Evolutionary conservation across 2,329 filamentous ascomycete genomes (phyloP), one percentile per base, ranked within the genome.

Genomic region (Cladosporium colombiae): DNA sequence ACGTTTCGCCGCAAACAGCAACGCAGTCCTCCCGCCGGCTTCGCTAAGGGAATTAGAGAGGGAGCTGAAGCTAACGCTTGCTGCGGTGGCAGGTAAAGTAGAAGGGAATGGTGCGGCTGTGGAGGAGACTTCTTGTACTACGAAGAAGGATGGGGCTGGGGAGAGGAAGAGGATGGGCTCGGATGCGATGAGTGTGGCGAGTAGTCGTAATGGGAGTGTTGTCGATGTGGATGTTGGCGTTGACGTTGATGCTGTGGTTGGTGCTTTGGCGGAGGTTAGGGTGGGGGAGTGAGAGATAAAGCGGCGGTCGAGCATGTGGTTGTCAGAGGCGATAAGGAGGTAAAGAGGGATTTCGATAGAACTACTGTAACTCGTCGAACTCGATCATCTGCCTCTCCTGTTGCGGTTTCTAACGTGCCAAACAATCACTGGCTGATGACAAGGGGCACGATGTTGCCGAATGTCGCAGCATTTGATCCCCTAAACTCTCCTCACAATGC

Each of bases 1-100:
- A 73, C 86, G 86, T 66, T 79, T 88, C 2, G 62, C 68, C 18
- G 70, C 59, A 21, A 81, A 80, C 31, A 79, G 74, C 0, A 83
- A 86, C 25, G 76, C 75, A 13, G 35, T 46, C 1, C 74, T 86
- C 29, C 74, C 75, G 31, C 68, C 75, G 0, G 81, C 85, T 49
- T 76, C 81, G 1, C 78, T 83, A 1, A 80, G 80, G 60, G 86
- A 88, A 63, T 77, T 89, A 1, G 85, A 88, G 69, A 79, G 81
- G 25, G 87, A 89, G 72, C 78, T 89, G 14, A 81, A 81, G 33
- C 74, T 81, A 5, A 83, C 83, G 2, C 74, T 80, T 18, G 16
- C 40, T 25, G 61, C 50, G 2, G 13, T 63, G 8, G 10, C 16
- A 14, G 60, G 33, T 8, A 23, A 13, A 27, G 33, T 21, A 5